Evolutionary conservation across 2,329 filamentous ascomycete genomes (phyloP).

Genomic region (Microsporum ferrugineum): DNA sequence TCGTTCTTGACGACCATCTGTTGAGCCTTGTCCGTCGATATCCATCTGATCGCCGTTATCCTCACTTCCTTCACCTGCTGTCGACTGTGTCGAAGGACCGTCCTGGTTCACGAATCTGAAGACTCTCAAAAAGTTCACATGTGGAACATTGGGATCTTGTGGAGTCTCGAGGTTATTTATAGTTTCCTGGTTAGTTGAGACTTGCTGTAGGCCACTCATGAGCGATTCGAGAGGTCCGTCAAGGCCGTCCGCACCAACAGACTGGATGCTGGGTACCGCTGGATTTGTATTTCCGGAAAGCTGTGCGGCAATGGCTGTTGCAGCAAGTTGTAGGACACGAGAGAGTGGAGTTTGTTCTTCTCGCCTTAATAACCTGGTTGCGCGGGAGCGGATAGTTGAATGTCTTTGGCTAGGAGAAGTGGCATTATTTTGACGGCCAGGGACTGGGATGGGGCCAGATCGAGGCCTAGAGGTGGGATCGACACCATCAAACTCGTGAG

Average conservation of each 20-base stretch:
- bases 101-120: slow-evolving; percentile 53
- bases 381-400: slow-evolving; percentile 32
- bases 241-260: slow-evolving; percentile 43
- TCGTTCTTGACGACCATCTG: slow-evolving; percentile 38
- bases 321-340: slow-evolving; percentile 50
- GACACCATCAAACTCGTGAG: slow-evolving; percentile 33
- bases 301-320: slow-evolving; percentile 53
- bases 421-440: slow-evolving; percentile 13
- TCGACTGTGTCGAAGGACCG: slow-evolving; percentile 18
- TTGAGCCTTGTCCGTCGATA: slow-evolving; percentile 24
- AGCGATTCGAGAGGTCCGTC: slow-evolving; percentile 54
- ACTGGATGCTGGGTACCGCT: slow-evolving; percentile 44
- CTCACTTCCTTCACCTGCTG: slow-evolving; percentile 18
- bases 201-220: slow-evolving; percentile 51
- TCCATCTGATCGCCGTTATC: slow-evolving; percentile 27
- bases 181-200: slow-evolving; percentile 42
- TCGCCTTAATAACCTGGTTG: slow-evolving; percentile 42
- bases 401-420: slow-evolving; percentile 18
- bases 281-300: slow-evolving; percentile 50
- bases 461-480: slow-evolving; percentile 26
- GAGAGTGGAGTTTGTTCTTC: slow-evolving; percentile 54
- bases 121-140: slow-evolving; percentile 57
- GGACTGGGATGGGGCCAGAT: not conserved
- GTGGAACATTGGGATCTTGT: slow-evolving; percentile 38
- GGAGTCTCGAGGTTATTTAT: slow-evolving; percentile 19